A percentile compares a stretch with the other conserved stretches of the same genome.
Conservation (phyloP, 805 yeast species). For the Lipomyces yamanashiensis region DNA sequence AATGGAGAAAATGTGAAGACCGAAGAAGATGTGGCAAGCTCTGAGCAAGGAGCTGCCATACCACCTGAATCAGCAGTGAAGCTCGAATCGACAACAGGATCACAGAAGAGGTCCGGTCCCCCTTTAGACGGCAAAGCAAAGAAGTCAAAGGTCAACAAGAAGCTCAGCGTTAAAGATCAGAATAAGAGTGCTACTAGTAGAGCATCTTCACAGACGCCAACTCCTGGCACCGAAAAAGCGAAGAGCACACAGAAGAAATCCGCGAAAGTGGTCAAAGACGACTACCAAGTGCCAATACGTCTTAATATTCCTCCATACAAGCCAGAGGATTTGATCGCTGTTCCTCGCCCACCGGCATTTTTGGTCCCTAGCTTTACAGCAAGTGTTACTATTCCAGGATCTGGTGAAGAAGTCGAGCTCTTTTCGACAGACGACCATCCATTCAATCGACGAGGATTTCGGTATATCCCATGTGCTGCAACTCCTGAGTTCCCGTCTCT, state of each 20-base stretch:
- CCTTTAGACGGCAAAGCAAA: conserved; percentile 2
- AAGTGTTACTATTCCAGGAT: background rate
- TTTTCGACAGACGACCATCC: conserved; percentile 76
- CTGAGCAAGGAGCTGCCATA: background rate
- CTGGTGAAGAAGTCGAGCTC: conserved; percentile 42
- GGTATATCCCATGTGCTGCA: conserved; percentile 79
- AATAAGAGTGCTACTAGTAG: background rate
- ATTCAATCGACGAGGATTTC: conserved; percentile 75
- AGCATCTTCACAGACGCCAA: background rate
- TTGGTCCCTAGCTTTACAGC: conserved; percentile 1
- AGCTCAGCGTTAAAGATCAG: conserved; percentile 11
- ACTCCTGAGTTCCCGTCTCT: conserved; percentile 57
- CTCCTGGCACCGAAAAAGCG: conserved; percentile 7
- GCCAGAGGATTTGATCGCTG: conserved; percentile 23
- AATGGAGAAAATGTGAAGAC: background rate
- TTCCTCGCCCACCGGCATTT: conserved; percentile 33
- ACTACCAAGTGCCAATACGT: conserved; percentile 27
- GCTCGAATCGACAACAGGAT: background rate
- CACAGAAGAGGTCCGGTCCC: background rate
- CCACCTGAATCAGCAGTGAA: background rate
- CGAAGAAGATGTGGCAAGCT: background rate
- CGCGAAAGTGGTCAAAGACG: background rate
- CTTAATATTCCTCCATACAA: conserved; percentile 35
- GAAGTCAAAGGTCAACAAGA: conserved; percentile 14
- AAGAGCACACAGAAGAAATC: conserved; percentile 11